A percentile compares a stretch with the other conserved stretches of the same genome.
phyloP scores from a whole-genome alignment of 2,329 filamentous ascomycete species.

The Arthrobotrys sphaeroides region DNA sequence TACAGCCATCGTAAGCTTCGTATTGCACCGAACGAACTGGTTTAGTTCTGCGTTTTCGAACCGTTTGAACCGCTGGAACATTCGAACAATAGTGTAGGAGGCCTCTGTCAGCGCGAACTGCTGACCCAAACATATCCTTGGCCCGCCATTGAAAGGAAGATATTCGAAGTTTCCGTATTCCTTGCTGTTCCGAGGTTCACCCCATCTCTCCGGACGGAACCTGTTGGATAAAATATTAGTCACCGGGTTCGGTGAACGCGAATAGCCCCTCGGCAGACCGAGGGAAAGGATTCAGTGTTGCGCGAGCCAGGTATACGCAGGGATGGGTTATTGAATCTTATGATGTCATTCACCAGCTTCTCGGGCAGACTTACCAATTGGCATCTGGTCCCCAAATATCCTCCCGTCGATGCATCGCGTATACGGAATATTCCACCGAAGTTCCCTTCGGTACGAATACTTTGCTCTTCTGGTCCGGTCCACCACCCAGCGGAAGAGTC shows the following conservation, averaged over 20 bases:
- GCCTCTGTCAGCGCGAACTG: constrained; percentile 72
- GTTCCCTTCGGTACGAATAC: constrained; percentile 74
- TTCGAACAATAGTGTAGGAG: constrained; percentile 59
- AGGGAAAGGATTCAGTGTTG: no score
- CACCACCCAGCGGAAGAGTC: constrained; percentile 76
- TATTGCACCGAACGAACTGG: constrained; percentile 20
- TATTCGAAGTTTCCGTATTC: constrained; percentile 61
- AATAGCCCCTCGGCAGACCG: not conserved
- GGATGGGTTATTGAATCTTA: no score
- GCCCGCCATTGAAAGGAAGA: constrained; percentile 78
- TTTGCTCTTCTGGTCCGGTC: constrained; percentile 69
- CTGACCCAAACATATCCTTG: constrained; percentile 79
- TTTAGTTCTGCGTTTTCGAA: constrained; percentile 18
- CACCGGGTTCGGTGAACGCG: not conserved
- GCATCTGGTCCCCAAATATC: constrained; percentile 70
- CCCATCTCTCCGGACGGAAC: constrained; percentile 37
- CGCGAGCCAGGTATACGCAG: no score
- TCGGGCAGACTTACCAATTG: constrained; percentile 57
- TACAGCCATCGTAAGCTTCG: constrained; percentile 10
- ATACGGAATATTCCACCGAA: constrained; percentile 72
- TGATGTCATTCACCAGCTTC: no score
- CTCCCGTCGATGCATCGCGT: constrained; percentile 76
- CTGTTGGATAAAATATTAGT: not conserved
- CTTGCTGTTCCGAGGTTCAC: not conserved
- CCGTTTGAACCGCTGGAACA: constrained; percentile 59